Base-by-base conservation (phyloP, 176 grass and related monocot species). In the Hsuehochloa calcarea region DNA sequence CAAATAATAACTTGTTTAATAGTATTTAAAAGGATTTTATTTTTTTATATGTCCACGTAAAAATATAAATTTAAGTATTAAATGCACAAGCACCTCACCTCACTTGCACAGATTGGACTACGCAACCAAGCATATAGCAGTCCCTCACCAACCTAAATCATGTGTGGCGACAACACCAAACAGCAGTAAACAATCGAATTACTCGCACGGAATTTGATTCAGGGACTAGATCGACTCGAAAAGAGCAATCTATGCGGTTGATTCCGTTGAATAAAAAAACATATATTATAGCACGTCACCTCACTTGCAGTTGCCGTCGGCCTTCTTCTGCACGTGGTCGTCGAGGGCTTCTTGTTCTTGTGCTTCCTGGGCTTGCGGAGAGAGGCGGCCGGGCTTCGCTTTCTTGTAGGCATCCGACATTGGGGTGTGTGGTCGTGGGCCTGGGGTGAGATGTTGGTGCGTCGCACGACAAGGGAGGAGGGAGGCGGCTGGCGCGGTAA, bases 221-320 rank as follows among this genome's bases (percentile, higher is more conserved):
- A 11, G 76, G 12, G 49, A 19, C 67, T 87, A 74, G 78, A 81
- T 49, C 65, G 20, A 64, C 17, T 27, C 6, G 5, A 63, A 58
- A n/a, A 17, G 52, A 87, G 9, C 58, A 67, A 35, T 41, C 45
- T 65, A 67, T 44, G 58, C 25, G 11, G 10, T 56, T 8, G 26
- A 67, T 66, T 74, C 63, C 11, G 10, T 41, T 31, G 13, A 83
- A 74, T 3, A 69, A 17, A 40, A n/a, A 34, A 96, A 85, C 75
- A 88, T 89, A 96, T 49, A 67, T 78, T 64, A 44, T 68, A 66
- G 23, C 20, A 62, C 80, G 79, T 85, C 46, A 87, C 78, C 80
- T 98, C 93, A 98, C 90, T 98, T 98, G 96, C 96, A 96, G 85
- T 98, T 96, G 77, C 93, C 90, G 73, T 98, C 96, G 43, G 96